Evolutionary conservation across 345 rosid species (phyloP).

Genomic region (Aegle marmelos): DNA sequence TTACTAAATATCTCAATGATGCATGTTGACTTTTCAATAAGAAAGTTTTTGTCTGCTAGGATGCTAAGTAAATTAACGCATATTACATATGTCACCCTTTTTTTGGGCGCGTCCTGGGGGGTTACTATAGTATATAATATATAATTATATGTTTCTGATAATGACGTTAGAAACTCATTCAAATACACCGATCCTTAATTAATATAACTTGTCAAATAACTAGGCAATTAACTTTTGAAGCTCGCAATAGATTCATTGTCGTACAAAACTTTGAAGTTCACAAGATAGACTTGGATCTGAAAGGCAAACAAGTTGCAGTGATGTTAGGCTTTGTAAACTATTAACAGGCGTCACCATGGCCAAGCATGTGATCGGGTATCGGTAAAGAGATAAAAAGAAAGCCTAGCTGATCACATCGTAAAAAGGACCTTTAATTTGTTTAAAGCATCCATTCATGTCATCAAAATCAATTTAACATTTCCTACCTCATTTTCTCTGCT

Average conservation of each 20-base stretch:
- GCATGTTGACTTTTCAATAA: no score
- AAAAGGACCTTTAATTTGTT: conserved; percentile 3
- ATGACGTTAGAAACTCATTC: not conserved
- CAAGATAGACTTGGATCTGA: not conserved
- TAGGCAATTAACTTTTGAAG: not conserved
- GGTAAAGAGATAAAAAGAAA: conserved; percentile 12
- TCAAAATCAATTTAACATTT: not conserved
- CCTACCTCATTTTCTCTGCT: not conserved
- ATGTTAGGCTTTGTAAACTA: not conserved
- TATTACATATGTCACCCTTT: no score
- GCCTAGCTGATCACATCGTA: not conserved
- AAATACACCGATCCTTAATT: not conserved
- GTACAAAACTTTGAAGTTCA: not conserved
- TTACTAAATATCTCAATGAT: no score
- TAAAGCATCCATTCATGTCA: not conserved
- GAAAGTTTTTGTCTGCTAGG: no score
- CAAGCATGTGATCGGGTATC: conserved; percentile 25
- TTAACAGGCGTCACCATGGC: conserved; percentile 23
- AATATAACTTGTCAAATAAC: not conserved
- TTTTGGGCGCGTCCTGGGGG: no score
- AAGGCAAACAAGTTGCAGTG: not conserved
- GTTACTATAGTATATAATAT: no score
- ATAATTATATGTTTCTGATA: not conserved
- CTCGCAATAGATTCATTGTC: not conserved
- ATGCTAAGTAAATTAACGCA: no score